Base-by-base conservation (phyloP, 2,329 filamentous ascomycete species). In the Colletotrichum ledebouriae region DNA sequence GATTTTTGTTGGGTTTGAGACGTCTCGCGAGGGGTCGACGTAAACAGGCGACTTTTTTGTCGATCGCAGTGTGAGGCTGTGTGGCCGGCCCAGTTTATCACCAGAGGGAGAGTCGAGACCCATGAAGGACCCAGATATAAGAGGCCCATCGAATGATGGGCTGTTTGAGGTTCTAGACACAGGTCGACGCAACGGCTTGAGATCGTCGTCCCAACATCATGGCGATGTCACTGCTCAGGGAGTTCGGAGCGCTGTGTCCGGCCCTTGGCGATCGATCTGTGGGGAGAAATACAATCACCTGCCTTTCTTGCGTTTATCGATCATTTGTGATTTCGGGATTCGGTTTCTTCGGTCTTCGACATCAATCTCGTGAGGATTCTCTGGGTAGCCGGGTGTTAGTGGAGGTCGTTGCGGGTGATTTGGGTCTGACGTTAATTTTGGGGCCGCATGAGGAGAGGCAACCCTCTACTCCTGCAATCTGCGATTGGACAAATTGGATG, bases 221-320 rank as follows among this genome's bases (percentile, higher is more conserved):
- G 20, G 6, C 55, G 20, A 46, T 46, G 55, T 58, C 55, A 46
- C 41, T 15, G 37, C 37, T 58, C 13, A 7, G 39, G 41, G 25
- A 33, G 11, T 15, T 39, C 39, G 9, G 50, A 29, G 39, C 9
- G 55, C 55, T 46, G 42, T 46, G 42, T 20, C 12, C n/a, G 12
- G 42, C 42, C 55, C 55, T 41, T 58, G 39, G 55, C 55, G 55
- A 58, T 58, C 41, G 55, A 58, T 58, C 22, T 41, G 55, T 42
- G 55, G 55, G 25, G 13, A 5, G 29, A 29, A 29, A 2, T 29
- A 2, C 6, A 29, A 39, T 39, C 37, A 39, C 37, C 37, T 39
- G 37, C 37, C 5, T 46, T n/a, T 46, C 17, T 20, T n/a, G 15
- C 15, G n/a, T 46, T n/a, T 46, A 15, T 50, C 12, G 20, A 50